Percentiles rank a stretch among this genome's conserved stretches.
Conservation (phyloP, 2,329 filamentous ascomycete genomes). For the Aotearoamyces nothofagi region DNA sequence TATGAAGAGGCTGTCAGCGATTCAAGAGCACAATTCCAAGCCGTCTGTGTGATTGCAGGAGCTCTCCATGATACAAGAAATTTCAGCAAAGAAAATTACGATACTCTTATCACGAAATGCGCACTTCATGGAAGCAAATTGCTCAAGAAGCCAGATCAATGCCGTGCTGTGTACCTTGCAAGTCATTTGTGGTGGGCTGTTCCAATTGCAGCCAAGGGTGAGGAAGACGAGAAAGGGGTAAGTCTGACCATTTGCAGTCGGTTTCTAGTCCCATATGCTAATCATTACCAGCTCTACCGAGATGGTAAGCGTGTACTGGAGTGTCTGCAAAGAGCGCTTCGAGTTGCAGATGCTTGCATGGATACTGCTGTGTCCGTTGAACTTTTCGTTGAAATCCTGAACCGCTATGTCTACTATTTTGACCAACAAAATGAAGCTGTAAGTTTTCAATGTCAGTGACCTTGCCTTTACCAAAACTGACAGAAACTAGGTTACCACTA, state of each 20-base stretch:
- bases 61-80: conserved; percentile 77
- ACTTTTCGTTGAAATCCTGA: conserved; percentile 94
- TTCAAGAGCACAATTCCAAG: conserved; percentile 93
- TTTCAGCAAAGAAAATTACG: conserved; percentile 95
- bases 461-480: background rate
- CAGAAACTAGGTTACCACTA: conserved; percentile 60
- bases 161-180: conserved; percentile 86
- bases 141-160: conserved; percentile 95
- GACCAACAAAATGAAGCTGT: conserved; percentile 97
- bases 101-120: conserved; percentile 95
- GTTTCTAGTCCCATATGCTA: conserved; percentile 9
- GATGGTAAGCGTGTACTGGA: conserved; percentile 95
- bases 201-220: conserved; percentile 59
- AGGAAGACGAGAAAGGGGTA: conserved; percentile 70
- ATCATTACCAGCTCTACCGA: conserved; percentile 60
- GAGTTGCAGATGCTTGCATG: conserved; percentile 98
- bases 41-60: conserved; percentile 84
- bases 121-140: conserved; percentile 94
- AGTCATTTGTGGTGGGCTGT: conserved; percentile 98
- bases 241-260: conserved; percentile 21
- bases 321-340: conserved; percentile 84
- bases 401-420: conserved; percentile 98
- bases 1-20: conserved; percentile 96
- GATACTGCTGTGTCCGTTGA: conserved; percentile 95
- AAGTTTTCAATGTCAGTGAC: conserved; percentile 18